Percentiles rank a stretch among this genome's conserved stretches.
These are phyloP conservation scores for Moesziomyces aphidis DNA, from an alignment of 1,284 basidiomycete genomes.

Conservation along the genomic window DNA sequence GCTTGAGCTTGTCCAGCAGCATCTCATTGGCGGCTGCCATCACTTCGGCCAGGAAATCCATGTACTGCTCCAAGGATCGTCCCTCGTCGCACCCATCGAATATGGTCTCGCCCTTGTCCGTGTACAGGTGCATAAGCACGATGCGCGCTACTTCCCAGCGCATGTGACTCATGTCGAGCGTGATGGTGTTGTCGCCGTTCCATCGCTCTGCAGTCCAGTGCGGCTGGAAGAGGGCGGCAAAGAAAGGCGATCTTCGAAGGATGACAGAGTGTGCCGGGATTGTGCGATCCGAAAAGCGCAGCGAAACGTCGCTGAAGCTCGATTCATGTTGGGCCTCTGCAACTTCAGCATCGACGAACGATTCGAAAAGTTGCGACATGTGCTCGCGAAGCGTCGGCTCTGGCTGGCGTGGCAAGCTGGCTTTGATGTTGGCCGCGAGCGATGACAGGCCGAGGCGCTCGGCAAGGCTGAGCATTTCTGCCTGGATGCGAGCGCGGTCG, in stretches of 20 bases:
- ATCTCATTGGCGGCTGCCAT: constrained; percentile 89
- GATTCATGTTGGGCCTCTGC: constrained; percentile 1
- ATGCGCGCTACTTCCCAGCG: constrained; percentile 80
- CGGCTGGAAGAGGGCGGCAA: constrained; percentile 83
- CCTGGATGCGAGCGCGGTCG: constrained; percentile 75
- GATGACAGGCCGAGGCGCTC: constrained; percentile 71
- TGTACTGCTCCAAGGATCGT: constrained; percentile 77
- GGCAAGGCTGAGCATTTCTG: constrained; percentile 72
- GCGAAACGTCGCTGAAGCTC: constrained; percentile 76
- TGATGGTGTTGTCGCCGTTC: constrained; percentile 72
- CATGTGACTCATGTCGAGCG: constrained; percentile 80
- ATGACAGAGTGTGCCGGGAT: constrained; percentile 80
- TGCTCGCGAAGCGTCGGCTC: constrained; percentile 72
- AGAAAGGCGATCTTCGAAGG: constrained; percentile 85
- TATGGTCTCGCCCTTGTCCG: constrained; percentile 76
- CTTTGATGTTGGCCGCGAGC: constrained; percentile 68
- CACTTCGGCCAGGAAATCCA: constrained; percentile 89
- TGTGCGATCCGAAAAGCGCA: constrained; percentile 78
- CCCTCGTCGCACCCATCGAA: constrained; percentile 72
- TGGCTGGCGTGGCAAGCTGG: constrained; percentile 68
- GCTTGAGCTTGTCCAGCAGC: constrained; percentile 83
- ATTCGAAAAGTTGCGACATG: constrained; percentile 71
- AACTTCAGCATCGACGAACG: constrained; percentile 27
- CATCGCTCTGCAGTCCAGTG: constrained; percentile 82
- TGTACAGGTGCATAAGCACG: constrained; percentile 83